Base-by-base conservation (phyloP, 345 rosid genomes). In the Salix koriyanagi region DNA sequence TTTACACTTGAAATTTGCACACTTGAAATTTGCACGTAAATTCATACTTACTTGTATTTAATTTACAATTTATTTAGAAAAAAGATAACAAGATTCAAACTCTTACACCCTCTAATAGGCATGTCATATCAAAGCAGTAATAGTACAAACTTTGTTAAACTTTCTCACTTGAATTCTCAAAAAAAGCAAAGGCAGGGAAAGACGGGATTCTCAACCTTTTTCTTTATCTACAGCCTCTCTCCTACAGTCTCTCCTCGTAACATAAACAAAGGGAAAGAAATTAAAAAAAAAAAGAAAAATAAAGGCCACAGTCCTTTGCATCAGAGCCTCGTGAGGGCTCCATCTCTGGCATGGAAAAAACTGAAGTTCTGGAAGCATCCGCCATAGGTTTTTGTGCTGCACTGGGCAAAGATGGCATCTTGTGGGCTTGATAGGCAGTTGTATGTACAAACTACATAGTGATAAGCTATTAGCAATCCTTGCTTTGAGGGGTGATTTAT, bases 361-460 rank as follows among this genome's bases (percentile, higher is more conserved):
- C 73, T 70, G 65, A 42, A 41, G 56, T 78, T 81, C 73, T 76
- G 77, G 75, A 75, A 75, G 37, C 21, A 39, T 5, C 64, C 72
- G 15, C n/a, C 44, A 18, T 54, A 42, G 76, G 10, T n/a, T 21
- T n/a, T 19, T 41, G 65, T 48, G 30, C 61, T 74, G 58, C 30
- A 39, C 15, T 34, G 34, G 6, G 19, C 12, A 3, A 58, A n/a
- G 37, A 18, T 26, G 32, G 65, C 8, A 56, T 12, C 25, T 18
- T 16, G 32, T 23, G 25, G 77, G 50, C 65, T 25, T 71, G 66
- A 56, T 19, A 67, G 36, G 74, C 37, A 21, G 61, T 7, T 26
- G 14, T 14, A 19, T 84, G 75, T 82, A 65, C 76, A 77, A 1
- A 3, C 1, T 2, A n/a, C 7, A 11, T 5, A 32, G 15, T 72